Conservation (phyloP, 1,284 basidiomycete species). For the Apiotrichum porosum region DNA sequence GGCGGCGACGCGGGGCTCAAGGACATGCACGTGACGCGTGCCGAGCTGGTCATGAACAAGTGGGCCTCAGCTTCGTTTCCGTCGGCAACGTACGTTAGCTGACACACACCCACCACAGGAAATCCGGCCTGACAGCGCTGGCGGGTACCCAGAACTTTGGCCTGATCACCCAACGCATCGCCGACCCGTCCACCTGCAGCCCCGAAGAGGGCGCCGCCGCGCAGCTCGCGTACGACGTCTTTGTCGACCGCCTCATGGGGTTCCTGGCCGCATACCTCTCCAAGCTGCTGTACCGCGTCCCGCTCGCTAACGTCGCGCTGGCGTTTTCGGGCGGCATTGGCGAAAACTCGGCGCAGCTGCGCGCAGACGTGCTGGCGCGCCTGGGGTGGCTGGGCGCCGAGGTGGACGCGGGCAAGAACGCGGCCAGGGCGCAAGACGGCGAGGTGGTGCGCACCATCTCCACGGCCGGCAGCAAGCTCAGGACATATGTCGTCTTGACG, state of each 20-base stretch:
- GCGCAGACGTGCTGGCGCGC: conserved; percentile 57
- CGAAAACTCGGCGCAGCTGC: conserved; percentile 61
- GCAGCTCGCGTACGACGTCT: conserved; percentile 64
- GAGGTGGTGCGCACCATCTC: conserved; percentile 45
- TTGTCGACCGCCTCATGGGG: conserved; percentile 67
- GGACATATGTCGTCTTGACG: conserved; percentile 52
- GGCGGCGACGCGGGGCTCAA: conserved; percentile 54
- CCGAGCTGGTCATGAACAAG: conserved; percentile 73
- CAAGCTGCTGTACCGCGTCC: conserved; percentile 56
- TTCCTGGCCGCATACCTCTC: conserved; percentile 69
- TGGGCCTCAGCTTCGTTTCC: conserved; percentile 34
- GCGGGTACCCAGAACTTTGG: conserved; percentile 73
- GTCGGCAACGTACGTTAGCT: background rate
- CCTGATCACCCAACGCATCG: conserved; percentile 50
- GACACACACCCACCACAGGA: conserved; percentile 37
- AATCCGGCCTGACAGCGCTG: conserved; percentile 63
- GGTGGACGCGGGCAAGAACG: conserved; percentile 52
- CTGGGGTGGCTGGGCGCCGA: conserved; percentile 61
- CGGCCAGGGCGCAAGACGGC: conserved; percentile 12
- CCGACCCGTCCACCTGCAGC: conserved; percentile 39
- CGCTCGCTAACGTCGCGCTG: conserved; percentile 57
- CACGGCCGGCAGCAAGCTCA: conserved; percentile 38
- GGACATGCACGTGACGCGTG: conserved; percentile 58
- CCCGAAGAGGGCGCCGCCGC: conserved; percentile 32
- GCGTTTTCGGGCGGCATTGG: conserved; percentile 85